These are phyloP conservation scores for Novymonas esmeraldas DNA, from an alignment of 208 protist species.

Conservation along the genomic window DNA sequence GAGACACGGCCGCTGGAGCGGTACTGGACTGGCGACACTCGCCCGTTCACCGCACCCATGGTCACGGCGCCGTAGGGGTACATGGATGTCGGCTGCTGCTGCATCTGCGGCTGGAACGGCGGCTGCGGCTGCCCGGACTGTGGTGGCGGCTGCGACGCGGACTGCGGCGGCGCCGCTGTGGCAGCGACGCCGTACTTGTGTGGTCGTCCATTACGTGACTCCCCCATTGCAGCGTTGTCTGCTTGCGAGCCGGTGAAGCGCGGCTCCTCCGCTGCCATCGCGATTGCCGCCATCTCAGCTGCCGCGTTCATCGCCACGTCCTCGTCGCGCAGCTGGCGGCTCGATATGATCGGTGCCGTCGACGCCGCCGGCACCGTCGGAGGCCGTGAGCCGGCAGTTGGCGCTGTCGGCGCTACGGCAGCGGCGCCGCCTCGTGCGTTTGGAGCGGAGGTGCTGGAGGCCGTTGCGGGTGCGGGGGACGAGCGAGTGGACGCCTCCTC, in stretches of 20 bases:
- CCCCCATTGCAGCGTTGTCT: slow-evolving; percentile 19
- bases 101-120: slow-evolving; percentile 5
- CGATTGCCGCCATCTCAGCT: slow-evolving; percentile 34
- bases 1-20: slow-evolving; percentile 34
- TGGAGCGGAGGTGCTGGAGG: neutral
- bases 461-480: slow-evolving; percentile 3
- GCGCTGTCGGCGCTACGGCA: neutral
- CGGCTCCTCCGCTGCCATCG: slow-evolving; percentile 26
- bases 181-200: slow-evolving; percentile 12
- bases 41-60: slow-evolving; percentile 4
- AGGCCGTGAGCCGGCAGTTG: neutral
- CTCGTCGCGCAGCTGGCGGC: slow-evolving; percentile 24
- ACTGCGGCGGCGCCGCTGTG: neutral
- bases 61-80: slow-evolving; percentile 19
- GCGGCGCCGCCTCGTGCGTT: neutral
- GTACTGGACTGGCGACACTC: slow-evolving; percentile 31
- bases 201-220: slow-evolving; percentile 9
- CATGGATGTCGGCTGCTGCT: neutral
- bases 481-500: slow-evolving; percentile 10
- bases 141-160: slow-evolving; percentile 3
- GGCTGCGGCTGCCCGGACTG: slow-evolving; percentile 1
- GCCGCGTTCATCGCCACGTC: slow-evolving; percentile 35
- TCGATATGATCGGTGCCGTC: neutral
- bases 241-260: slow-evolving; percentile 16
- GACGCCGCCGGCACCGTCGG: neutral